Evolutionary conservation across 2,329 filamentous ascomycete species (phyloP).

Genomic region (Phaeosphaeria sp.): DNA sequence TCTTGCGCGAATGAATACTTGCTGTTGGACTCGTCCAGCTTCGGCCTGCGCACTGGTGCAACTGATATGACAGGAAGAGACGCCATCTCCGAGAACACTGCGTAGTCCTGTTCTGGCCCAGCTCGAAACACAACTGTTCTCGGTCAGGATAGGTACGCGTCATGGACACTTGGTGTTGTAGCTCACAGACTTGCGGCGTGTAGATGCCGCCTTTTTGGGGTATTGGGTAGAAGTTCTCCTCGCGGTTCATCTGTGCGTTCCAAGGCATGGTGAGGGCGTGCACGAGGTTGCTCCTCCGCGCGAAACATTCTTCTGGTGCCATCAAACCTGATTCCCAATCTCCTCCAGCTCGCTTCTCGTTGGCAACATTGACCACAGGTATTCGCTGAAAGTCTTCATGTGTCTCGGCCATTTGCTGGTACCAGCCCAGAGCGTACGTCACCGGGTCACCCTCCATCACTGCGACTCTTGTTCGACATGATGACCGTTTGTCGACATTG

Average conservation of each 20-base stretch:
- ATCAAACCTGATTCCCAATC: slow-evolving; percentile 75
- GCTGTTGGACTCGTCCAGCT: slow-evolving; percentile 70
- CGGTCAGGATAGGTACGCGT: slow-evolving; percentile 7
- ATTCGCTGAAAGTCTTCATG: slow-evolving; percentile 51
- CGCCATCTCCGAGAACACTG: slow-evolving; percentile 54
- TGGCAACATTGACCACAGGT: slow-evolving; percentile 75
- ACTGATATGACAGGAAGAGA: slow-evolving; percentile 76
- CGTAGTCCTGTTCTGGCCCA: slow-evolving; percentile 62
- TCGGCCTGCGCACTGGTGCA: slow-evolving; percentile 74
- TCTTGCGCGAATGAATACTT: slow-evolving; percentile 77
- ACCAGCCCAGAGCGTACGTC: slow-evolving; percentile 66
- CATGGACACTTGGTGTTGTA: slow-evolving; percentile 4
- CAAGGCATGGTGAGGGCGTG: slow-evolving; percentile 70
- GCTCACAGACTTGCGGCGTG: slow-evolving; percentile 70
- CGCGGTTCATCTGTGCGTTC: slow-evolving; percentile 39
- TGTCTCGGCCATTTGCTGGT: slow-evolving; percentile 45
- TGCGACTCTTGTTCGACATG: slow-evolving; percentile 51
- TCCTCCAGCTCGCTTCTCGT: slow-evolving; percentile 78
- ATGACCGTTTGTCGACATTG: slow-evolving; percentile 56
- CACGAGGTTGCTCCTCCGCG: slow-evolving; percentile 75
- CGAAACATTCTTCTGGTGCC: slow-evolving; percentile 75
- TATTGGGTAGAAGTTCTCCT: slow-evolving; percentile 71
- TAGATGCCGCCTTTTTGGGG: slow-evolving; percentile 73
- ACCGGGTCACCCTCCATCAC: slow-evolving; percentile 56
- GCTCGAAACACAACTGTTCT: slow-evolving; percentile 69